phyloP scores from a whole-genome alignment of 768 basidiomycete genomes.

The Trametes maxima region DNA sequence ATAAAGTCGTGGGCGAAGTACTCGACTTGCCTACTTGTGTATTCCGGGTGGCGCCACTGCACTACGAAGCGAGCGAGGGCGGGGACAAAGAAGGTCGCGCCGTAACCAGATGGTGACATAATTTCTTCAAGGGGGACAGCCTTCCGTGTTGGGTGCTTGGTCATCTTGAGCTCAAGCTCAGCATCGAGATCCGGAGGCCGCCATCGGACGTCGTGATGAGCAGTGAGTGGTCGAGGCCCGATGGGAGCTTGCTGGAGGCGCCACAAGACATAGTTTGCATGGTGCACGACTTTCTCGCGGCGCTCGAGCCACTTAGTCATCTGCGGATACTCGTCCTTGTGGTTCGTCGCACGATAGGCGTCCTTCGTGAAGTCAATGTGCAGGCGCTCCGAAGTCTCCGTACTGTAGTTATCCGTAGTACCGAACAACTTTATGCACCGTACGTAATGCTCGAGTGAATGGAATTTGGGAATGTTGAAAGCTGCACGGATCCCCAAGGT shows the following conservation, averaged over 20 bases:
- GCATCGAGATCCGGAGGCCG: not conserved
- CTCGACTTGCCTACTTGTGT: not conserved
- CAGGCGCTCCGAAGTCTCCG: conserved; percentile 34
- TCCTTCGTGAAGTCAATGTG: conserved; percentile 48
- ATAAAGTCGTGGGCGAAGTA: not conserved
- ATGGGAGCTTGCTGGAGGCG: not conserved
- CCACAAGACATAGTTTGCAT: conserved; percentile 11
- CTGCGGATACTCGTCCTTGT: conserved; percentile 12
- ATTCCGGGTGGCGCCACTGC: not conserved
- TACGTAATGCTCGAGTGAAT: conserved; percentile 20
- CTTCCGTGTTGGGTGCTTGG: conserved; percentile 4
- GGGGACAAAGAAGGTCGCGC: not conserved
- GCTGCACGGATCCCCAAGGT: conserved; percentile 33
- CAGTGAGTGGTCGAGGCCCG: not conserved
- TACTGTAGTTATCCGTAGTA: conserved; percentile 10
- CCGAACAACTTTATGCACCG: conserved; percentile 12
- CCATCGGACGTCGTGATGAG: not conserved
- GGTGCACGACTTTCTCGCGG: conserved; percentile 10
- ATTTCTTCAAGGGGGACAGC: conserved; percentile 2
- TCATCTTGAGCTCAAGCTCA: not conserved
- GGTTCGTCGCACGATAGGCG: too few relatives aligned
- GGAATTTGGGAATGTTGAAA: conserved; percentile 41
- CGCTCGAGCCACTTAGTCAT: conserved; percentile 18
- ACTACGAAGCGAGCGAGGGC: conserved; percentile 10
- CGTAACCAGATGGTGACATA: not conserved